Conservation (phyloP, 352 stramenopile species). For the Elongisporangium anandrum region DNA sequence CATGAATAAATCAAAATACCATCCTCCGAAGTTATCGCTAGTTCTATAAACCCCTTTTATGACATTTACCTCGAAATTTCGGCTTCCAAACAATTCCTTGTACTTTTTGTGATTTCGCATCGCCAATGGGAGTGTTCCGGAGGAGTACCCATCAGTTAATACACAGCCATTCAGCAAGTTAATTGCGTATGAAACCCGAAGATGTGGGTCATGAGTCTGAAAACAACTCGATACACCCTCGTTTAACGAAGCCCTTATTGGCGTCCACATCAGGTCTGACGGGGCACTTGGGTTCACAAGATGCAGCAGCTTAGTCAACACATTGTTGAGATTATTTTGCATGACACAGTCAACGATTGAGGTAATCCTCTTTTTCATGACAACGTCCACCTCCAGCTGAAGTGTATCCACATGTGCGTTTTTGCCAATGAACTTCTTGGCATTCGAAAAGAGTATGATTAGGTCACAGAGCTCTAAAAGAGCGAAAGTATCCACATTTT, state of each 20-base stretch:
- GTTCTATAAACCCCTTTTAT: slow-evolving; percentile 27
- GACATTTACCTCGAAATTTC: slow-evolving; percentile 49
- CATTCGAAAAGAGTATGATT: slow-evolving; percentile 39
- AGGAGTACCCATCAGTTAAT: slow-evolving; percentile 30
- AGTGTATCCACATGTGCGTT: slow-evolving; percentile 3
- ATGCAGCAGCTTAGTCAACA: slow-evolving; percentile 19
- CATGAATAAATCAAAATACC: slow-evolving; percentile 35
- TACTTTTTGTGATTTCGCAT: slow-evolving; percentile 34
- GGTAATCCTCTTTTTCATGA: slow-evolving; percentile 26
- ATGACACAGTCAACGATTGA: slow-evolving; percentile 8
- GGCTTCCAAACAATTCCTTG: slow-evolving; percentile 28
- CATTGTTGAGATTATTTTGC: neutral
- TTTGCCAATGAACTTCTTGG: slow-evolving; percentile 12
- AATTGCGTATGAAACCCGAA: slow-evolving; percentile 22
- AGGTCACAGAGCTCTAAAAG: slow-evolving; percentile 33
- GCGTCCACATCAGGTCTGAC: slow-evolving; percentile 16
- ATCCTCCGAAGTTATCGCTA: slow-evolving; percentile 11
- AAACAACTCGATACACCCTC: slow-evolving; percentile 24
- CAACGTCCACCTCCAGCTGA: slow-evolving; percentile 14
- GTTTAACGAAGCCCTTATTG: neutral
- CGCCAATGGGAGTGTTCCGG: slow-evolving; percentile 23
- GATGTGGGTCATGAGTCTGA: slow-evolving; percentile 6
- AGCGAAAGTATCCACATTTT: neutral
- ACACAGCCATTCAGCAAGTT: slow-evolving; percentile 49
- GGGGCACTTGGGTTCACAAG: slow-evolving; percentile 19